These are phyloP conservation scores for Ophiobolus disseminans DNA, from an alignment of 2,329 filamentous ascomycete genomes.

Conservation along the genomic window DNA sequence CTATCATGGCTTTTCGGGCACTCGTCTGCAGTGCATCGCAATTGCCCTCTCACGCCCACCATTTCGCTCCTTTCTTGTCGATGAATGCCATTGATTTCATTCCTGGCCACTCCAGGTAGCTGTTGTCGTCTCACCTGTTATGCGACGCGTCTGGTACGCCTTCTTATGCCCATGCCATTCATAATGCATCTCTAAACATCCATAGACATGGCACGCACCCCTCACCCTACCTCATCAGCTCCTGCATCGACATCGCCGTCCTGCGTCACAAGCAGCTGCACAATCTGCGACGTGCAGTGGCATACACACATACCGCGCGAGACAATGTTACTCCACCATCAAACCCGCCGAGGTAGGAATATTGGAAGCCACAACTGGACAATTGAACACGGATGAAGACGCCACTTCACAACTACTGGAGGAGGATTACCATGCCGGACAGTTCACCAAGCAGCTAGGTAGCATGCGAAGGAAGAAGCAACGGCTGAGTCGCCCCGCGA, in stretches of 20 bases:
- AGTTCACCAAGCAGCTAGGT: conserved; percentile 22
- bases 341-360: no score
- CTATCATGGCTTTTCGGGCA: conserved; percentile 18
- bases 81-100: conserved; percentile 48
- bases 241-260: neutral
- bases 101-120: conserved; percentile 44
- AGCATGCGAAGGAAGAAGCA: conserved; percentile 22
- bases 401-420: no score
- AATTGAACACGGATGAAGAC: no score
- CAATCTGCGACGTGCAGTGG: no score
- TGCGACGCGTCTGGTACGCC: conserved; percentile 18
- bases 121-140: conserved; percentile 27
- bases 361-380: no score
- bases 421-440: no score
- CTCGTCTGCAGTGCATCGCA: conserved; percentile 14
- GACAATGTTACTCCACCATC: no score
- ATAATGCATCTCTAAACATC: conserved; percentile 10
- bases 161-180: neutral
- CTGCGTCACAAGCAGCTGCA: neutral
- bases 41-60: conserved; percentile 20
- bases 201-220: conserved; percentile 8
- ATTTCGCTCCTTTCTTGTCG: conserved; percentile 22
- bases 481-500: conserved; percentile 28
- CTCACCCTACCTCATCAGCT: neutral
- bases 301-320: no score